Base-by-base conservation (phyloP, 1,139 yeast genomes). In the Yamadazyma mexicana region DNA sequence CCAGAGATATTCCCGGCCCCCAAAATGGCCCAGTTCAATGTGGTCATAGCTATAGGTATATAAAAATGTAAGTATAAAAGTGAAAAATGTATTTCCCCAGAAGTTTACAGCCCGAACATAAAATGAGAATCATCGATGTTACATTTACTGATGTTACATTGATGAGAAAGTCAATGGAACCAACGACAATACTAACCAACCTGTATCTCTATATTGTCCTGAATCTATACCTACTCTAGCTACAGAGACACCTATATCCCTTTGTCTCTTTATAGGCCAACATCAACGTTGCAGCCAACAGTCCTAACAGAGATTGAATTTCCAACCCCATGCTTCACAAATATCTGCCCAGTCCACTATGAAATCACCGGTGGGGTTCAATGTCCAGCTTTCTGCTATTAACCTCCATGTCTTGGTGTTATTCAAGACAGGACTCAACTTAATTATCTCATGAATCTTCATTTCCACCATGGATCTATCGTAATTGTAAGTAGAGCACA, bases 1-100 rank as follows among this genome's bases (percentile, higher is more conserved):
- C 62, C 57, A 6, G 74, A 65, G 38, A 69, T 69, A 45, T 65
- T 64, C n/a, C 75, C 75, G 14, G 75, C 73, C n/a, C 75, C 75
- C 33, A 69, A 56, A 29, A 69, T 68, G 23, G 73, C 75, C 75
- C 75, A 69, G 32, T 44, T 44, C 8, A 44, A 28, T n/a, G 42
- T 36, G 16, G 40, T 58, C 47, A 44, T 44, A 7, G 18, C 35
- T 47, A 43, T 29, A 29, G n/a, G n/a, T n/a, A n/a, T n/a, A n/a
- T n/a, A n/a, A n/a, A n/a, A n/a, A n/a, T n/a, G n/a, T n/a, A n/a
- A n/a, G n/a, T n/a, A n/a, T n/a, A n/a, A n/a, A n/a, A n/a, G n/a
- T n/a, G n/a, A n/a, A n/a, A n/a, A n/a, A n/a, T n/a, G n/a, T n/a
- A n/a, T 20, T 20, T 20, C 22, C 8, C 22, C 22, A 20, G n/a